A percentile compares a stretch with the other conserved stretches of the same genome.
These are phyloP conservation scores for Pythium myriotylum DNA, from an alignment of 352 stramenopile genomes.

Conservation along the genomic window DNA sequence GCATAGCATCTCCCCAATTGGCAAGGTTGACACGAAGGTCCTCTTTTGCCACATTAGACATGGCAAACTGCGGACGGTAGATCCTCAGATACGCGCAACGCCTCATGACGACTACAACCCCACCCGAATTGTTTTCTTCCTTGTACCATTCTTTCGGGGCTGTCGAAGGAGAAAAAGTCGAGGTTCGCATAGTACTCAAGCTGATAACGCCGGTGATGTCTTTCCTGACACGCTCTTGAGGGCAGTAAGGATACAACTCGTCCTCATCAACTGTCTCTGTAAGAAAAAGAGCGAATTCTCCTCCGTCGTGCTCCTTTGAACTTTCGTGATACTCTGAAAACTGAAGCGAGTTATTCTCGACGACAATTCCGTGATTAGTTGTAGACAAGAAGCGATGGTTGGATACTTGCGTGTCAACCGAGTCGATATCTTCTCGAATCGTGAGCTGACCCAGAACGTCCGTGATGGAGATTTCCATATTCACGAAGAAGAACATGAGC, in stretches of 20 bases:
- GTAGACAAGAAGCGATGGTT: constrained; percentile 50
- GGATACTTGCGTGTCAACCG: constrained; percentile 32
- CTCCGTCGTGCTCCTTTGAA: constrained; percentile 12
- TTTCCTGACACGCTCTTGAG: constrained; percentile 23
- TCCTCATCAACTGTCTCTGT: constrained; percentile 48
- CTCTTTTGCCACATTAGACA: too few relatives aligned
- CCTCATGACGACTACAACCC: too few relatives aligned
- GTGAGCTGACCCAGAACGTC: constrained; percentile 51
- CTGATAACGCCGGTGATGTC: constrained; percentile 29
- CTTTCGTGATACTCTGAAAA: constrained; percentile 36
- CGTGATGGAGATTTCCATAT: constrained; percentile 64
- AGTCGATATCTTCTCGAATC: constrained; percentile 52
- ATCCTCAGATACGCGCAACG: too few relatives aligned
- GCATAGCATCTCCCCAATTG: constrained; percentile 2
- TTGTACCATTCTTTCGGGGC: too few relatives aligned
- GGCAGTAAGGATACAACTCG: constrained; percentile 48
- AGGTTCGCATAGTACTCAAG: constrained; percentile 14
- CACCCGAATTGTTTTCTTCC: too few relatives aligned
- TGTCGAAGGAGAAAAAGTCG: too few relatives aligned
- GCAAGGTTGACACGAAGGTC: neutral
- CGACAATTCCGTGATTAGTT: constrained; percentile 17
- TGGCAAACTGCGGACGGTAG: too few relatives aligned
- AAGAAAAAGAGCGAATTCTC: constrained; percentile 33
- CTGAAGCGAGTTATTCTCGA: constrained; percentile 27
- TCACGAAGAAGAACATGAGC: constrained; percentile 44